A percentile compares a stretch with the other conserved stretches of the same genome.
These are phyloP conservation scores for Cryphonectria parasitica DNA, from an alignment of 2,329 filamentous ascomycete genomes.

Conservation along the genomic window DNA sequence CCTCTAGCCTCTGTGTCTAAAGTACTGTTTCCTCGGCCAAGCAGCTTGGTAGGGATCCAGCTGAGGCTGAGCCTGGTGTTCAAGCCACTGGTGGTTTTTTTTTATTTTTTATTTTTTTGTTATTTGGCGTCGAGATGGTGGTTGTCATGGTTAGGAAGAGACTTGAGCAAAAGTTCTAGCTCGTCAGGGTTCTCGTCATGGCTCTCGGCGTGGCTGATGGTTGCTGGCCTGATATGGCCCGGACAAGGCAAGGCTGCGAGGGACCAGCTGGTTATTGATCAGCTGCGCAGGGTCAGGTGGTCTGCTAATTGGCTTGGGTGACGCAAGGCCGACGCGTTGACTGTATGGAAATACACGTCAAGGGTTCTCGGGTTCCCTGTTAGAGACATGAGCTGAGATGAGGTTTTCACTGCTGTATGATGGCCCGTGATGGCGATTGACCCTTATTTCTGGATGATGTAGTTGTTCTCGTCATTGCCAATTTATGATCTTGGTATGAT, in stretches of 20 bases:
- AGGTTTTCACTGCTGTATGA: too few species aligned
- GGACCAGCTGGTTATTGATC: not conserved
- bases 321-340: not conserved
- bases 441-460: too few species aligned
- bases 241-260: not conserved
- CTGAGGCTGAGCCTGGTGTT: not conserved
- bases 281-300: not conserved
- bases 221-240: not conserved
- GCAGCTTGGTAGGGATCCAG: not conserved
- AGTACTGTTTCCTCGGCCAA: not conserved
- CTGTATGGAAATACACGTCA: not conserved
- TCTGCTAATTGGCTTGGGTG: not conserved
- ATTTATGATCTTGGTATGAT: too few species aligned
- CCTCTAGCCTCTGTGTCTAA: not conserved
- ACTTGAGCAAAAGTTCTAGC: too few species aligned
- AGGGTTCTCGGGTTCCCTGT: too few species aligned
- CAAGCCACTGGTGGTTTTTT: not conserved
- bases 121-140: too few species aligned
- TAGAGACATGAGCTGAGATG: too few species aligned
- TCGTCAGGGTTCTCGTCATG: not conserved
- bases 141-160: too few species aligned
- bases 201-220: not conserved
- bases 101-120: too few species aligned
- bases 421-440: too few species aligned
- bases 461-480: too few species aligned